Evolutionary conservation across 306 rosid genomes (phyloP).

Genomic region (Morella rubra): DNA sequence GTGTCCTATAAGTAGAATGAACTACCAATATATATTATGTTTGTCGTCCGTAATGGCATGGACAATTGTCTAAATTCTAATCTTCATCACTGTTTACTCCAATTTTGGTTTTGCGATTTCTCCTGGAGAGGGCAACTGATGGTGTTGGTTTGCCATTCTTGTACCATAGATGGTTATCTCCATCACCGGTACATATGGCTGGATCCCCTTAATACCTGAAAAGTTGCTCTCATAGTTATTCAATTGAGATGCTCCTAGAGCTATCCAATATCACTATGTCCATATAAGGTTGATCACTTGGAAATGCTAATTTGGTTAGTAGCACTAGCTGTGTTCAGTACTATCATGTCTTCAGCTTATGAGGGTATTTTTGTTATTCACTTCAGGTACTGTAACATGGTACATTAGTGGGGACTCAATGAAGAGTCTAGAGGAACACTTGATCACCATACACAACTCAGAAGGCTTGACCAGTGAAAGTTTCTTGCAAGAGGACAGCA

Average conservation of each 20-base stretch:
- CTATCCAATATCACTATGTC: neutral
- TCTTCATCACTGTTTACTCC: neutral
- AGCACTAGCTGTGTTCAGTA: neutral
- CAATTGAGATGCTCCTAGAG: no score
- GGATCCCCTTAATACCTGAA: neutral
- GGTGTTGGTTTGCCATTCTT: neutral
- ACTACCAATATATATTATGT: no score
- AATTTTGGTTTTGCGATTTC: neutral
- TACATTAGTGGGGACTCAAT: conserved; percentile 54
- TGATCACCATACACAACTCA: conserved; percentile 53
- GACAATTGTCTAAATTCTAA: neutral
- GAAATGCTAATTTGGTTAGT: neutral
- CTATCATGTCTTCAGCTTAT: conserved; percentile 3
- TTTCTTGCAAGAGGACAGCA: conserved; percentile 20
- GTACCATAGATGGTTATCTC: neutral
- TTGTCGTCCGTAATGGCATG: neutral
- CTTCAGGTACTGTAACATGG: conserved; percentile 67
- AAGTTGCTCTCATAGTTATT: neutral
- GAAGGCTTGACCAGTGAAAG: conserved; percentile 50
- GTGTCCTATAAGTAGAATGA: neutral
- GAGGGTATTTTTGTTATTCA: conserved; percentile 5
- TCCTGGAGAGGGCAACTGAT: neutral
- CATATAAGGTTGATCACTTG: neutral
- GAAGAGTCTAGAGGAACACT: conserved; percentile 67
- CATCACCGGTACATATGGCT: neutral